These are phyloP conservation scores for Hymenoscyphus albidus DNA, from an alignment of 2,329 filamentous ascomycete species.

Conservation along the genomic window DNA sequence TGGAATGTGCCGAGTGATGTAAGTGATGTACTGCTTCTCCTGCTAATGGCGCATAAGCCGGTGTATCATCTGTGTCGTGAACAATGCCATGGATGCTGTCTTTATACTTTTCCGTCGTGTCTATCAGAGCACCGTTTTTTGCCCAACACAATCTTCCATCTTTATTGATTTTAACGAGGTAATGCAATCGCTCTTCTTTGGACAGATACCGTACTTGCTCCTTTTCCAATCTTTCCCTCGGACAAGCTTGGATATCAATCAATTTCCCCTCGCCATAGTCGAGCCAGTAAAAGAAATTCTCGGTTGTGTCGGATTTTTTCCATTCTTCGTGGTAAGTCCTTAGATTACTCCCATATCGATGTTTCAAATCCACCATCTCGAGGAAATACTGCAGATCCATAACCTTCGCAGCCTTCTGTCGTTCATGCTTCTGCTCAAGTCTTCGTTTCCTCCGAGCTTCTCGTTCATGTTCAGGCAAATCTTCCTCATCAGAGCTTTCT, in stretches of 20 bases:
- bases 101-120: constrained; percentile 70
- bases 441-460: constrained; percentile 40
- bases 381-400: constrained; percentile 83
- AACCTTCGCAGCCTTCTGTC: constrained; percentile 65
- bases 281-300: constrained; percentile 95
- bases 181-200: constrained; percentile 75
- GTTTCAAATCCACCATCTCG: constrained; percentile 82
- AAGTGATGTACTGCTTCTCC: constrained; percentile 26
- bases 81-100: constrained; percentile 78
- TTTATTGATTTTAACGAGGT: constrained; percentile 71
- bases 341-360: constrained; percentile 81
- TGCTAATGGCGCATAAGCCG: constrained; percentile 41
- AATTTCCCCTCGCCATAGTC: constrained; percentile 73
- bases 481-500: constrained; percentile 20
- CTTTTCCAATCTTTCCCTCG: constrained; percentile 68
- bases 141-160: constrained; percentile 81
- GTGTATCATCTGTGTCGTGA: constrained; percentile 55
- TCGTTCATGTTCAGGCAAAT: constrained; percentile 37
- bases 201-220: constrained; percentile 83
- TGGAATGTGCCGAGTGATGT: constrained; percentile 5
- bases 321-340: constrained; percentile 79
- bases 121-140: constrained; percentile 74
- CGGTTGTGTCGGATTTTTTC: constrained; percentile 70
- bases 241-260: constrained; percentile 67
- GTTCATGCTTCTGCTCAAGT: constrained; percentile 50